Conservation (phyloP, 306 rosid species). For the Ceratonia siliqua region DNA sequence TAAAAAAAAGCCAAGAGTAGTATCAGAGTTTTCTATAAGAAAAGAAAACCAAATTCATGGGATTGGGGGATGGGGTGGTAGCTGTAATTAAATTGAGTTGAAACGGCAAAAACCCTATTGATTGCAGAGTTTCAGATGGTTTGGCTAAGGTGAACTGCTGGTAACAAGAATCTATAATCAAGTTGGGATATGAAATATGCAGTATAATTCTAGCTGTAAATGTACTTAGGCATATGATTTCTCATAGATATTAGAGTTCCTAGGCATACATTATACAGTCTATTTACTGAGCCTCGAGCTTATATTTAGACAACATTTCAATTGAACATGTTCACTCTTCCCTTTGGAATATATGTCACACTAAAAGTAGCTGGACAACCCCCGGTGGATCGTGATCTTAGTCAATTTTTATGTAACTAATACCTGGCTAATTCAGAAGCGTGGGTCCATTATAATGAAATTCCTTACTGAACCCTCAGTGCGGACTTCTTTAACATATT, state of each 20-base stretch:
- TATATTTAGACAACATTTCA: background rate
- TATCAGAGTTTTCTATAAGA: background rate
- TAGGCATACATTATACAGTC: background rate
- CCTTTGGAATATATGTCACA: slow-evolving; percentile 5
- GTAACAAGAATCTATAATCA: background rate
- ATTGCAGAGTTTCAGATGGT: background rate
- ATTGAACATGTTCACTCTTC: background rate
- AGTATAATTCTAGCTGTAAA: background rate
- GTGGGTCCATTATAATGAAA: background rate
- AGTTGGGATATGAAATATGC: background rate
- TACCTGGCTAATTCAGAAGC: background rate
- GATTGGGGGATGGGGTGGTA: background rate
- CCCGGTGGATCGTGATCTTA: background rate
- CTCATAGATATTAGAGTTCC: background rate
- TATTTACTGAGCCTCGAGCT: background rate
- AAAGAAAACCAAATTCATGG: background rate
- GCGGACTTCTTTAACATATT: background rate
- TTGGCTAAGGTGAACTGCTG: background rate
- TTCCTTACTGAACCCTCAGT: background rate
- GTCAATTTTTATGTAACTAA: background rate
- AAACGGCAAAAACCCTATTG: background rate
- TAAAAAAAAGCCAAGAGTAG: background rate
- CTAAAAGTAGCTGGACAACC: background rate
- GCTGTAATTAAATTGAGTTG: background rate
- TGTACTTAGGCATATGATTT: background rate